A percentile compares a stretch with the other conserved stretches of the same genome.
phyloP scores from a whole-genome alignment of 495 filamentous ascomycete species.

The Rhypophila decipiens region DNA sequence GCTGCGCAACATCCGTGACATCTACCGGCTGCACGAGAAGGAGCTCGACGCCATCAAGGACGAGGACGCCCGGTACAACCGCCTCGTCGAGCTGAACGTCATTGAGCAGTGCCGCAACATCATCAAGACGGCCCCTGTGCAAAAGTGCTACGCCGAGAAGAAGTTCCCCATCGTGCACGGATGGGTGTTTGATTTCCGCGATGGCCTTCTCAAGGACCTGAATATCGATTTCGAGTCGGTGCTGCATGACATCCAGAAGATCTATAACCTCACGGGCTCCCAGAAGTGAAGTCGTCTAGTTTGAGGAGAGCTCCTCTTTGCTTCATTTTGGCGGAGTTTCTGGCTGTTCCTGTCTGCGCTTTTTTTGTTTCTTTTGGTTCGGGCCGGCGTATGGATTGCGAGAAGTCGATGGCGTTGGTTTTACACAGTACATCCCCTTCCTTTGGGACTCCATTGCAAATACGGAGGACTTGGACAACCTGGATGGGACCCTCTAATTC shows the following conservation, averaged over 20 bases:
- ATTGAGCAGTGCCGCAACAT: slow-evolving; percentile 53
- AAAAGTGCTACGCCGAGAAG: slow-evolving; percentile 45
- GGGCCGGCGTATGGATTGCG: too few relatives aligned
- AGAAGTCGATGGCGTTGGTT: too few relatives aligned
- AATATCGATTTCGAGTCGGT: slow-evolving; percentile 40
- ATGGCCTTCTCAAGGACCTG: slow-evolving; percentile 49
- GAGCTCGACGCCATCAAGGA: slow-evolving; percentile 48
- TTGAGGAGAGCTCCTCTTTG: too few relatives aligned
- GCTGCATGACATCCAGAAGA: slow-evolving; percentile 47
- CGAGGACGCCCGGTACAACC: slow-evolving; percentile 40
- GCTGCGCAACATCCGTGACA: slow-evolving; percentile 56
- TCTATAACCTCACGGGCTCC: slow-evolving; percentile 44
- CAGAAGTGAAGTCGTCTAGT: too few relatives aligned
- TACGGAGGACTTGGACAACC: too few relatives aligned
- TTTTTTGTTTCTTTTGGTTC: too few relatives aligned
- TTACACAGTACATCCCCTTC: too few relatives aligned
- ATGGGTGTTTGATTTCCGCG: slow-evolving; percentile 51
- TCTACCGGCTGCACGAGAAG: slow-evolving; percentile 50
- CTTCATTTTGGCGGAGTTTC: too few relatives aligned
- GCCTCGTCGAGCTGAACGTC: slow-evolving; percentile 56
- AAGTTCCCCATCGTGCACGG: slow-evolving; percentile 50
- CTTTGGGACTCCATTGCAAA: too few relatives aligned
- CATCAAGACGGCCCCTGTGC: slow-evolving; percentile 52
- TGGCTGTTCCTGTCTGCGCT: too few relatives aligned
- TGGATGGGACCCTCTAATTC: too few relatives aligned